Evolutionary conservation across 1,284 basidiomycete genomes (phyloP), one percentile per base, ranked within the genome.

Genomic region (Ganoderma lucidum): DNA sequence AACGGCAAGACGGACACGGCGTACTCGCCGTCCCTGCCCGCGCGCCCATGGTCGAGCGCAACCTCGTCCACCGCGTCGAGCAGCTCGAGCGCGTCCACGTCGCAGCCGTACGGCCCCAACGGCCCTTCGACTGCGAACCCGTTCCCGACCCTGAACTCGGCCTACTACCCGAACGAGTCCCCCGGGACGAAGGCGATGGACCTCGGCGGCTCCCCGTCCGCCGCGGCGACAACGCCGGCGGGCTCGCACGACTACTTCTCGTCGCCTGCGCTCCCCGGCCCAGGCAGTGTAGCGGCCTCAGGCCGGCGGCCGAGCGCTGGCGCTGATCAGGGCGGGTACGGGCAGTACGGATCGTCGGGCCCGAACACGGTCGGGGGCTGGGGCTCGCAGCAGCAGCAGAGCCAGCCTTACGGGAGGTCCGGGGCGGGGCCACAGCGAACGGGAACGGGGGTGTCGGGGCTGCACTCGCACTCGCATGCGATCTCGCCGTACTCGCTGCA

Each of bases 151-250:
- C 77, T 81, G 53, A 75, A 77, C 28, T 81, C 86, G 28, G 80
- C 86, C 6, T 87, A 85, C 78, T 84, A 79, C 83, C 87, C 67
- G 66, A 74, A 69, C 37, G 62, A 80, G 70, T 75, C 78, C 61
- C 79, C 79, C 63, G 60, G 72, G 56, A 66, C 72, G 65, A 67
- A 75, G 48, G 68, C 61, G 51, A 68, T 70, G 41, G 77, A 78
- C 59, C 61, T 72, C 44, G 62, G 63, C 23, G 48, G 48, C 48
- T 51, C 48, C 28, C 77, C 83, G 60, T 74, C 79, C 35, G 71
- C 74, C 28, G 66, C 75, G 8, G 68, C 75, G 23, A 63, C 75
- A 6, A 68, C 74, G 39, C 65, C 73, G 5, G 69, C 67, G 44
- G 65, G 56, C 62, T 58, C 70, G 37, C 72, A 72, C 51, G 77